Conservation (phyloP, 2,329 filamentous ascomycete genomes). For the Metarhizium rileyi region DNA sequence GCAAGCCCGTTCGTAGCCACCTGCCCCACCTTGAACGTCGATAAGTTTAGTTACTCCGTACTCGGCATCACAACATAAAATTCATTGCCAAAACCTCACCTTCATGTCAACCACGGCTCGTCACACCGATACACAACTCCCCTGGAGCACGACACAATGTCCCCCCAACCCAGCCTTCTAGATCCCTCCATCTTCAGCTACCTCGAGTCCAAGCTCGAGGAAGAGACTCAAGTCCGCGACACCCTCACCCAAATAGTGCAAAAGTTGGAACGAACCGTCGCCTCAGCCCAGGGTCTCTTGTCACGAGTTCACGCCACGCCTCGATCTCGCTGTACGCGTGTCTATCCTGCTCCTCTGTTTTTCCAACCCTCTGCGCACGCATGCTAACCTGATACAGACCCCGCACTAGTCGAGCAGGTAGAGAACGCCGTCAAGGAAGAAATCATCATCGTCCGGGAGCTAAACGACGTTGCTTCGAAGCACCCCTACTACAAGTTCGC, state of each 20-base stretch:
- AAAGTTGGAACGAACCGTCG: slow-evolving; percentile 72
- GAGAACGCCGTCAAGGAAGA: slow-evolving; percentile 64
- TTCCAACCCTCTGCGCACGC: too few species aligned
- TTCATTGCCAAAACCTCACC: slow-evolving; percentile 7
- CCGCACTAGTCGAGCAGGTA: slow-evolving; percentile 57
- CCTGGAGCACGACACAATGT: slow-evolving; percentile 16
- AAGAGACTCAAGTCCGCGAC: slow-evolving; percentile 75
- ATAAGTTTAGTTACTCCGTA: too few species aligned
- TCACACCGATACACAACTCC: neutral
- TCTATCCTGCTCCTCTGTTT: too few species aligned
- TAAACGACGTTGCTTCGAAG: slow-evolving; percentile 65
- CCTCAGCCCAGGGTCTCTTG: slow-evolving; percentile 71
- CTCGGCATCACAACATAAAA: too few species aligned
- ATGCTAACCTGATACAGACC: slow-evolving; percentile 33
- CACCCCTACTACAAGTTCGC: slow-evolving; percentile 91
- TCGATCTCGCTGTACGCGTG: slow-evolving; percentile 39
- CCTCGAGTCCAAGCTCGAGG: slow-evolving; percentile 82
- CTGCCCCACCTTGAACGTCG: too few species aligned
- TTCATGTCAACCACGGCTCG: neutral
- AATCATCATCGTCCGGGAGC: slow-evolving; percentile 57
- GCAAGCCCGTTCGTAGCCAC: too few species aligned
- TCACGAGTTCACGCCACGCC: slow-evolving; percentile 86
- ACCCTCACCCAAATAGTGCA: slow-evolving; percentile 74
- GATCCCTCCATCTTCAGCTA: slow-evolving; percentile 78
- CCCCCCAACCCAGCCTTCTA: slow-evolving; percentile 32